A percentile compares a stretch with the other conserved stretches of the same genome.
Evolutionary conservation across 371 early-diverging fungal genomes (phyloP).

Genomic region (Dichotomocladium elegans): DNA sequence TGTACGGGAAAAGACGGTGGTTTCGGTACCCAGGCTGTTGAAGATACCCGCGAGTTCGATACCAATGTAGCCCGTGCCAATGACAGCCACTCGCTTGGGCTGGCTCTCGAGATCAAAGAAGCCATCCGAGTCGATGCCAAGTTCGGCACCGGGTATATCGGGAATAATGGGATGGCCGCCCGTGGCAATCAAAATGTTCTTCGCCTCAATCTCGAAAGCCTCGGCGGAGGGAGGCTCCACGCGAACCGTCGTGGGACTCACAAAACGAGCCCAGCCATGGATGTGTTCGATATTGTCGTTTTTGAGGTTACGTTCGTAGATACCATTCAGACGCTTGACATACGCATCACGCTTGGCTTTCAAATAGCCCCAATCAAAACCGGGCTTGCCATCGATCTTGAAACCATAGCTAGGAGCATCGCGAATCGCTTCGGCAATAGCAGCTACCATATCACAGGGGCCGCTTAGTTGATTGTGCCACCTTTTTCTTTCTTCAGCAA

Average conservation of each 20-base stretch:
- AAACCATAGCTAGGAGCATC: slow-evolving; percentile 92
- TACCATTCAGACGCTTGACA: slow-evolving; percentile 92
- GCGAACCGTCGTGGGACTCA: slow-evolving; percentile 68
- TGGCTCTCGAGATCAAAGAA: slow-evolving; percentile 92
- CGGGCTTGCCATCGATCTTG: slow-evolving; percentile 35
- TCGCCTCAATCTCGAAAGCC: slow-evolving; percentile 58
- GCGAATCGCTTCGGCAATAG: slow-evolving; percentile 80
- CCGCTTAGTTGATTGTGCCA: neutral
- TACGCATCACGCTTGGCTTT: slow-evolving; percentile 94
- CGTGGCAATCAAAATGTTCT: slow-evolving; percentile 88
- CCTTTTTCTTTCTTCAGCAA: neutral
- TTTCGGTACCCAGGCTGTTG: slow-evolving; percentile 82
- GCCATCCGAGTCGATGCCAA: slow-evolving; percentile 89
- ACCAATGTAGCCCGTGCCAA: slow-evolving; percentile 92
- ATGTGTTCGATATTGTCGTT: slow-evolving; percentile 86
- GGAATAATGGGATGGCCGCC: slow-evolving; percentile 77
- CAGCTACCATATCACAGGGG: slow-evolving; percentile 41
- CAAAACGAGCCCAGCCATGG: slow-evolving; percentile 83
- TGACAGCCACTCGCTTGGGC: slow-evolving; percentile 90
- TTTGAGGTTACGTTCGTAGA: slow-evolving; percentile 87
- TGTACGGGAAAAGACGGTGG: slow-evolving; percentile 84
- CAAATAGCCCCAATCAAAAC: slow-evolving; percentile 70
- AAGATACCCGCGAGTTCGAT: slow-evolving; percentile 97
- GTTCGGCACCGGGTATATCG: slow-evolving; percentile 79
- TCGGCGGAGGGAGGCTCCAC: slow-evolving; percentile 50